Conservation (phyloP, 805 yeast species). For the Sugiyamaella mastotermitis region DNA sequence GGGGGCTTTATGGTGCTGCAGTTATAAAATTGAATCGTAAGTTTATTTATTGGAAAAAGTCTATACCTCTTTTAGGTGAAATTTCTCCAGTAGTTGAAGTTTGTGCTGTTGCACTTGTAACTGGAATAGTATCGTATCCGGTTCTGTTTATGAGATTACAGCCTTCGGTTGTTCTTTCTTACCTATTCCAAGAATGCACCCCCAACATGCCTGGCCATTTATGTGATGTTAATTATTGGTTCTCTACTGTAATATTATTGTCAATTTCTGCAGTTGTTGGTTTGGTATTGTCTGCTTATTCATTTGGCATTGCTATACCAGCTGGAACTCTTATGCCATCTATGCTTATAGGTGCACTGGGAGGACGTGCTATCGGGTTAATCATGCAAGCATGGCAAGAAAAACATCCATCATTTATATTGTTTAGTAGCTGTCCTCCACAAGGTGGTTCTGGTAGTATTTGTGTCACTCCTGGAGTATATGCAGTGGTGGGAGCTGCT, state of each 20-base stretch:
- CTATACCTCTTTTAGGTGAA: constrained; percentile 7
- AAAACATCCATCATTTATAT: constrained; percentile 29
- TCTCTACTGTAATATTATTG: constrained; percentile 24
- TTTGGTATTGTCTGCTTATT: constrained; percentile 54
- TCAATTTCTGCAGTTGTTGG: constrained; percentile 44
- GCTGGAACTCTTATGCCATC: constrained; percentile 98
- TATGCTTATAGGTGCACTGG: constrained; percentile 93
- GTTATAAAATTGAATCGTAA: constrained; percentile 44
- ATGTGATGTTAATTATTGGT: constrained; percentile 22
- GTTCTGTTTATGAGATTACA: constrained; percentile 48
- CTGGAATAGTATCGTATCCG: constrained; percentile 54
- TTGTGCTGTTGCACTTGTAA: constrained; percentile 39
- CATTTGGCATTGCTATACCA: constrained; percentile 71
- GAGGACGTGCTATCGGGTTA: constrained; percentile 83
- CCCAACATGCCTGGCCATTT: constrained; percentile 26
- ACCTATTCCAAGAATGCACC: constrained; percentile 64
- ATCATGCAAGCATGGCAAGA: constrained; percentile 48
- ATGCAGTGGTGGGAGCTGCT: constrained; percentile 86
- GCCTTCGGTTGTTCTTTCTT: constrained; percentile 49
- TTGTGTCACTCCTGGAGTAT: constrained; percentile 79
- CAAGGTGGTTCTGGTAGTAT: constrained; percentile 28
- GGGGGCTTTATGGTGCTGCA: constrained; percentile 59
- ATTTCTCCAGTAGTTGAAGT: constrained; percentile 41
- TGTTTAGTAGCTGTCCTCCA: constrained; percentile 37
- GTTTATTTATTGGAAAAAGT: constrained; percentile 32